These are phyloP conservation scores for Rhipidocladum racemiflorum DNA, from an alignment of 176 grass and related monocot genomes.

Conservation along the genomic window DNA sequence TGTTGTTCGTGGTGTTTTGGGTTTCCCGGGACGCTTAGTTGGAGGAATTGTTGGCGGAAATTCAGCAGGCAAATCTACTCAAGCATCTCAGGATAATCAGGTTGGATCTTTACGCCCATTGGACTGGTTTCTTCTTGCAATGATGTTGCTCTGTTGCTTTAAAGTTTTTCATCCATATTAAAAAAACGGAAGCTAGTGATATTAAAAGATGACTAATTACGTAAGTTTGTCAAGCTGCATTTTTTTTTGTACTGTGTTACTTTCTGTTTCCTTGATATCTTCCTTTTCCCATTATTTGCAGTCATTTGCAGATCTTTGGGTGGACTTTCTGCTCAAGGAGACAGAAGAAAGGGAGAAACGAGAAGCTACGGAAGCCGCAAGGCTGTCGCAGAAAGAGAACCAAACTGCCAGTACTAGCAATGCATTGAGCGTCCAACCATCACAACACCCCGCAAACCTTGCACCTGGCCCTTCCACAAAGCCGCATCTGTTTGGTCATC, in stretches of 20 bases:
- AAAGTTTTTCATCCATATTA: not conserved
- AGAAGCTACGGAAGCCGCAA: slow-evolving; percentile 50
- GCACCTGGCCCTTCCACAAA: slow-evolving; percentile 36
- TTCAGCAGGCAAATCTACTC: slow-evolving; percentile 42
- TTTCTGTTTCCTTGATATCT: not conserved
- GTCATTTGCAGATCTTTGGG: slow-evolving; percentile 91
- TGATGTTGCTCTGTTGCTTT: not conserved
- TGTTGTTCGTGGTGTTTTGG: slow-evolving; percentile 80
- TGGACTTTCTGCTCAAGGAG: slow-evolving; percentile 97
- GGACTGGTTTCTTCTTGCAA: not conserved
- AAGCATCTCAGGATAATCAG: slow-evolving; percentile 64
- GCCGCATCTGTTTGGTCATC: slow-evolving; percentile 6
- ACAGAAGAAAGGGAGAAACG: slow-evolving; percentile 92
- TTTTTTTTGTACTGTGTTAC: not conserved
- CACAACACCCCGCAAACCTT: slow-evolving; percentile 19
- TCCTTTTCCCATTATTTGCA: slow-evolving; percentile 29
- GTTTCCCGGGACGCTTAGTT: slow-evolving; percentile 72
- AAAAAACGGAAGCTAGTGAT: not conserved
- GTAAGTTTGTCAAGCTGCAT: not conserved
- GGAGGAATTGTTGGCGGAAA: slow-evolving; percentile 70
- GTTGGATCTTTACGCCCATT: slow-evolving; percentile 25
- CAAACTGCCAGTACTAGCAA: not conserved
- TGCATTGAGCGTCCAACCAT: not conserved
- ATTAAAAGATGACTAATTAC: not conserved
- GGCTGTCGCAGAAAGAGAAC: slow-evolving; percentile 28